Conservation (phyloP, 1,284 basidiomycete species). For the Phylloporus sp. region DNA sequence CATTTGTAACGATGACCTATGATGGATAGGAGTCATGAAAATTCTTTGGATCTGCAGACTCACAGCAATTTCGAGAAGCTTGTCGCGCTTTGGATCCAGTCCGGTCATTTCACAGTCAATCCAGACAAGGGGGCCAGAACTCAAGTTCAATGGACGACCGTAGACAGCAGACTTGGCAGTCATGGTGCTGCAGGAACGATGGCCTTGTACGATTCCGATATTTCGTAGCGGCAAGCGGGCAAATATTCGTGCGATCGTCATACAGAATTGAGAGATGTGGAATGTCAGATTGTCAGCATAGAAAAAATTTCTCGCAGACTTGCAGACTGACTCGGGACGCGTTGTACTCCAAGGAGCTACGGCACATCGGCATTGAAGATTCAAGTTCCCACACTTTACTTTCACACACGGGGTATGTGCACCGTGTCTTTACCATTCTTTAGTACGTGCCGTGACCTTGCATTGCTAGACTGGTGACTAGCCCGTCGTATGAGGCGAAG, state of each 20-base stretch:
- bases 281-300: neutral
- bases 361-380: no score
- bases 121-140: slow-evolving; percentile 83
- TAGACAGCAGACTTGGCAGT: slow-evolving; percentile 5
- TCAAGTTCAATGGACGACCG: slow-evolving; percentile 48
- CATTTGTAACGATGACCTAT: slow-evolving; percentile 84
- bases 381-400: no score
- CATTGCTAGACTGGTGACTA: no score
- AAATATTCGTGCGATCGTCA: slow-evolving; percentile 13
- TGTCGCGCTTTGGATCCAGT: slow-evolving; percentile 67
- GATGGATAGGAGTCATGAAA: neutral
- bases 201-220: neutral
- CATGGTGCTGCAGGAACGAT: slow-evolving; percentile 16
- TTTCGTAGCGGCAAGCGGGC: slow-evolving; percentile 5
- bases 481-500: no score
- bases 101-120: slow-evolving; percentile 92
- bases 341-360: no score
- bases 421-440: no score
- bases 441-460: no score
- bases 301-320: neutral
- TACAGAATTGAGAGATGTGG: neutral
- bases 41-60: slow-evolving; percentile 12
- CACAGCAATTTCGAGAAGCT: slow-evolving; percentile 81
- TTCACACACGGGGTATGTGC: no score
- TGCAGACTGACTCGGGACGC: neutral